Base-by-base conservation (phyloP, 768 basidiomycete species). In the Termitomyces sp. region DNA sequence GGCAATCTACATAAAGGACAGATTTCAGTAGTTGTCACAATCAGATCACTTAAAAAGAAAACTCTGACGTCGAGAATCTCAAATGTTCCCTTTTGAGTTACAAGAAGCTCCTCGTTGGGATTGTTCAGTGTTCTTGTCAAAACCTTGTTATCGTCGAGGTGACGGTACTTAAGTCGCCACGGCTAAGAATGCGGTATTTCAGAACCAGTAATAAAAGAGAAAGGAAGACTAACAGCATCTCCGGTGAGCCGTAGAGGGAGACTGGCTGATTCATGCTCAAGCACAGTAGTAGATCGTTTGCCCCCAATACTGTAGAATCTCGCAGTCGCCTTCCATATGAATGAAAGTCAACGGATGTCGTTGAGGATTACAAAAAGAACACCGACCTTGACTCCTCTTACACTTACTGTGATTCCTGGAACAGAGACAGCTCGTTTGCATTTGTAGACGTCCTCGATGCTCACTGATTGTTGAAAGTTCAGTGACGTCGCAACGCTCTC, bases 211-310 rank as follows among this genome's bases (percentile, higher is more conserved):
- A 15, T 32, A 47, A 38, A 32, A 62, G 42, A 25, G 57, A 49
- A 38, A 48, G 42, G 10, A 1, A 20, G 4, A 76, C 87, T 63
- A 73, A 96, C 96, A 52, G 87, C 89, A 71, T 96, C 91, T 5
- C 97, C 97, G 20, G 94, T 96, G 56, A 99, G 76, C 32, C 95
- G 84, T 46, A 98, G 74, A 43, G 94, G 94, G 11, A 98, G 79
- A 40, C 77, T 81, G 0, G 87, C 88, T 43, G 76, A 74, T 61
- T 93, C 89, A 47, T 87, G 84, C 67, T 96, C 90, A 7, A 94
- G 79, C 15, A 95, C 82, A 5, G 85, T 83, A 8, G 88, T 74
- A 48, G 77, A 78, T 7, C 85, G 83, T 62, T 81, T 79, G 56
- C 79, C 77, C 11, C 79, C 77, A 65, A 81, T 83, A 38, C 88